phyloP scores from a whole-genome alignment of 2,329 filamentous ascomycete species.

The Pyrenophora tritici-repentis region DNA sequence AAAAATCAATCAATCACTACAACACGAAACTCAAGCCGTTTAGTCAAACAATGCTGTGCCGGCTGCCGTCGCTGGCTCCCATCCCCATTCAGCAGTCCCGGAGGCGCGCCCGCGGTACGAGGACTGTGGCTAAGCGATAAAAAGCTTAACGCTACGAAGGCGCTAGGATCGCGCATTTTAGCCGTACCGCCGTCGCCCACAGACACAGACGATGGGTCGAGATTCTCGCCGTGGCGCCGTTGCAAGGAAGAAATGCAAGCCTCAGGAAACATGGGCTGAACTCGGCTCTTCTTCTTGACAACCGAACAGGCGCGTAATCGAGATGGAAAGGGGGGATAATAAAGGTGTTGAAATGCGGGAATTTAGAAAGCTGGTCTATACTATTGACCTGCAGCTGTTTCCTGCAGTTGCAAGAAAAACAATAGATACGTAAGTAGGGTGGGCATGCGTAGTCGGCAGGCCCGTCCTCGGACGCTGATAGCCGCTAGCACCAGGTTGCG shows the following conservation, averaged over 20 bases:
- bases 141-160: constrained; percentile 13
- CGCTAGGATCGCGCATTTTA: constrained; percentile 11
- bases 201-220: constrained; percentile 10
- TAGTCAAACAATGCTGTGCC: constrained; percentile 8
- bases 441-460: constrained; percentile 8
- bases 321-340: no score
- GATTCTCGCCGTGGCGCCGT: constrained; percentile 17
- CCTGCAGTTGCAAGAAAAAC: no score
- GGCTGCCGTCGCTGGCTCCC: constrained; percentile 9
- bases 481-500: constrained; percentile 6
- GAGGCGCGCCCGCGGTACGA: constrained; percentile 11
- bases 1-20: no score
- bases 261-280: constrained; percentile 8
- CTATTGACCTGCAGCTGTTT: no score
- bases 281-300: not conserved
- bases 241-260: constrained; percentile 10
- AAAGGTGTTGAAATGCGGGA: not conserved
- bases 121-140: constrained; percentile 10
- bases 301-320: constrained; percentile 2
- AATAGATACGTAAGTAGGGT: not conserved
- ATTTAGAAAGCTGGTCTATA: no score
- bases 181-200: constrained; percentile 16
- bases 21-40: constrained; percentile 3
- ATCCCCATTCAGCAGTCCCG: constrained; percentile 11
- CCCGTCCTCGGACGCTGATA: constrained; percentile 5